Evolutionary conservation across 2,329 filamentous ascomycete genomes (phyloP).

Genomic region (Microsporum ferrugineum): DNA sequence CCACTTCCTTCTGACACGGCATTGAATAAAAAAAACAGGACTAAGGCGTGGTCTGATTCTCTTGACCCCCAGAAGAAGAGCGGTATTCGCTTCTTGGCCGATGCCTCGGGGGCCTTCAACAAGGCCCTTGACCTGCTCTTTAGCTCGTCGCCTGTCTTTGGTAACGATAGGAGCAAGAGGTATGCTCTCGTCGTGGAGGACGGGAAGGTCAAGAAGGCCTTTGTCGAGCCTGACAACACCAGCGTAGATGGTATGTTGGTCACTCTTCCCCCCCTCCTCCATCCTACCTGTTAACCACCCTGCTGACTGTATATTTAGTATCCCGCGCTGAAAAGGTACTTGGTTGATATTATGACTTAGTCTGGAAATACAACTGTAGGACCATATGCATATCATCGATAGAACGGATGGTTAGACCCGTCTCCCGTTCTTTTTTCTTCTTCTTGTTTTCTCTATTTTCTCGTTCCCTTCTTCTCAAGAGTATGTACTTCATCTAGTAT

Average conservation of each 20-base stretch:
- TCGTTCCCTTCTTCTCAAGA: too few species aligned
- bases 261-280: not conserved
- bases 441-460: too few species aligned
- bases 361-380: not conserved
- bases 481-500: too few species aligned
- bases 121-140: conserved; percentile 74
- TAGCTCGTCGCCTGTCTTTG: conserved; percentile 68
- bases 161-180: conserved; percentile 70
- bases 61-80: conserved; percentile 65
- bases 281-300: not conserved
- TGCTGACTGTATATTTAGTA: conserved; percentile 22
- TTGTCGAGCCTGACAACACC: conserved; percentile 82
- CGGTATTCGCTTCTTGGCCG: conserved; percentile 78
- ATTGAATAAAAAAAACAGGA: conserved; percentile 40
- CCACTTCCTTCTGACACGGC: too few species aligned
- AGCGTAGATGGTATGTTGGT: conserved; percentile 55
- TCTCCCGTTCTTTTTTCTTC: too few species aligned
- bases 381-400: not conserved
- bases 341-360: conserved; percentile 19
- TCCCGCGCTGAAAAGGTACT: conserved; percentile 41
- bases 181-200: conserved; percentile 75
- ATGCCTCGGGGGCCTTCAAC: conserved; percentile 68
- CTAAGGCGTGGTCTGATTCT: conserved; percentile 75
- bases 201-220: conserved; percentile 68
- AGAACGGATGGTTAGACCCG: too few species aligned